Evolutionary conservation across 208 protist genomes (phyloP).

Genomic region (Naegleria lovaniensis): DNA sequence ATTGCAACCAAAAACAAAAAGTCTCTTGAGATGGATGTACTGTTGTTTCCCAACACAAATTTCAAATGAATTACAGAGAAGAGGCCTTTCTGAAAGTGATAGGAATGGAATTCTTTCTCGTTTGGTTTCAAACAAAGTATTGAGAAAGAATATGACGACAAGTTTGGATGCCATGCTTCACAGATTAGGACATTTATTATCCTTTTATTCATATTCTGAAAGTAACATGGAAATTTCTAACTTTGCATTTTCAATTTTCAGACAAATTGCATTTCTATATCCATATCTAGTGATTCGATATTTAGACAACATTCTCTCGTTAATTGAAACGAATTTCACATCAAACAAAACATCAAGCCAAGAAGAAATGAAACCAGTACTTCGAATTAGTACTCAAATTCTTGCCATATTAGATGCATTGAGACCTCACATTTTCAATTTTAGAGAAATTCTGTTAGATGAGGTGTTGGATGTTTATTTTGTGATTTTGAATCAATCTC

Average conservation of each 20-base stretch:
- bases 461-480: neutral
- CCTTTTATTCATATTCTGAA: neutral
- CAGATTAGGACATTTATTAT: neutral
- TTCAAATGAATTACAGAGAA: neutral
- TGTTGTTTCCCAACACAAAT: neutral
- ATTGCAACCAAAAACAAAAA: neutral
- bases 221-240: neutral
- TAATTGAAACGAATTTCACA: neutral
- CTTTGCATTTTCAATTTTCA: neutral
- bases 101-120: neutral
- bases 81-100: neutral
- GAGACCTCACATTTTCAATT: neutral
- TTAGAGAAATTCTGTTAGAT: neutral
- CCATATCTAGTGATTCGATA: neutral
- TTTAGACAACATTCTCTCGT: neutral
- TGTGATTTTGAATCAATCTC: neutral
- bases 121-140: neutral
- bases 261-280: neutral
- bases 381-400: neutral
- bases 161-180: neutral
- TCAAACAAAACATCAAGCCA: neutral
- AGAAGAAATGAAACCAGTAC: neutral
- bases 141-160: neutral
- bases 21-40: neutral
- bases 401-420: neutral